Evolutionary conservation across 768 basidiomycete species (phyloP), one percentile per base, ranked within the genome.

Genomic region (Epithele typhae): DNA sequence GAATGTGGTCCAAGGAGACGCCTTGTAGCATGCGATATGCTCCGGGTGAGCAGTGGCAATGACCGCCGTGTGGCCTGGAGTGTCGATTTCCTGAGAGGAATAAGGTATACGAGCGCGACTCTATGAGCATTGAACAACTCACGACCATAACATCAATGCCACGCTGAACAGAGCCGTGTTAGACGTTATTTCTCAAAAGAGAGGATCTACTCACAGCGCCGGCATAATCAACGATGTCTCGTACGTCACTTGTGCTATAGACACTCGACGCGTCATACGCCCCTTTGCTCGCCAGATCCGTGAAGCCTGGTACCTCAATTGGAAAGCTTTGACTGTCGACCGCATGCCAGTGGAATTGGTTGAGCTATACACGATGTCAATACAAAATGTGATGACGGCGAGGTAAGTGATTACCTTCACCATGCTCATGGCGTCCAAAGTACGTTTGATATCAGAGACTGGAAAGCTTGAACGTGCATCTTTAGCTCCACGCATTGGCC

Each of bases 291-390:
- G 84, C 71, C 1, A 92, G 68, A 45, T 78, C 76, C 0, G 82
- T 74, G 59, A 77, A 83, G 9, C 73, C 73, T 3, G 77, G 68
- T 17, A 92, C 66, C 32, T 75, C 69, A 14, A 92, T 71, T 1
- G 91, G 89, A 69, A 87, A 93, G 27, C 79, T 82, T 57, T 92
- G 87, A 44, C 81, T 79, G 64, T 93, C 91, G 27, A 81, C 80
- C 46, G 89, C 71, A 58, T 92, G 91, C 90, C 89, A 92, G 53
- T 92, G 87, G 55, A 92, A 77, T 1, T 77, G 79, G 63, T 82
- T 90, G 40, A 88, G 75, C 80, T 82, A 36, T 5, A 21, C 42
- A 43, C 12, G 14, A 12, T 12, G 21, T 38, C 34, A 34, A 19
- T 36, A 7, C 14, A 21, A 10, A 15, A 34, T 17, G 15, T n/a